Evolutionary conservation across 116 monocot species (phyloP).

Genomic region (Cymodocea nodosa): DNA sequence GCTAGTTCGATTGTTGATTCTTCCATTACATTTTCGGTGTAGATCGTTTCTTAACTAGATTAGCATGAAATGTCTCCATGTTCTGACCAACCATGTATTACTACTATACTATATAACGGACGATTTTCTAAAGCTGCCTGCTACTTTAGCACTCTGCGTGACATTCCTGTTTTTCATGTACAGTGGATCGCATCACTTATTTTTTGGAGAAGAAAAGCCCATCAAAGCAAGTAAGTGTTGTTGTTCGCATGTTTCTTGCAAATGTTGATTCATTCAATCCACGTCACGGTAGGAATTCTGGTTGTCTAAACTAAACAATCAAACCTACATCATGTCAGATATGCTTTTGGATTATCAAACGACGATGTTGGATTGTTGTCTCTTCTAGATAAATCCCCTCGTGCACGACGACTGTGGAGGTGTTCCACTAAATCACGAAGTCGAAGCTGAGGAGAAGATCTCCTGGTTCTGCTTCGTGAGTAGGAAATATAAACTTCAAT

Average conservation of each 20-base stretch:
- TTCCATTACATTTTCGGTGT: no score
- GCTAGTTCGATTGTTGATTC: no score
- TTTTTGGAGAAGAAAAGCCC: conserved; percentile 46
- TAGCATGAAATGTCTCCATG: no score
- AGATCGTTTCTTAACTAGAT: no score
- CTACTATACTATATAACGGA: no score
- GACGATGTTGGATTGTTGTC: conserved; percentile 42
- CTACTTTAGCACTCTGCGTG: neutral
- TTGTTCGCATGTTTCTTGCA: no score
- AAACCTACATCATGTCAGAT: conserved; percentile 21
- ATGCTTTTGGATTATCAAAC: conserved; percentile 39
- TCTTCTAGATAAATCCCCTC: conserved; percentile 30
- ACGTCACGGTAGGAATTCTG: no score
- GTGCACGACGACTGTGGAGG: conserved; percentile 18
- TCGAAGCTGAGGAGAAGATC: no score
- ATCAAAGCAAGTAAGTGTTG: conserved; percentile 38
- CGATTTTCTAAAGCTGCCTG: neutral
- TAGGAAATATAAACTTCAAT: no score
- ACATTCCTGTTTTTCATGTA: conserved; percentile 7
- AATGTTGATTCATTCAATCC: no score
- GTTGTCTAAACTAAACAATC: neutral
- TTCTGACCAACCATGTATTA: no score
- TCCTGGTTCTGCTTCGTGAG: no score
- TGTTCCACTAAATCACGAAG: conserved; percentile 12
- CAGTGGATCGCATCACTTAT: conserved; percentile 52